Base-by-base conservation (phyloP, 106 monocot species). In the Posidonia australis region DNA sequence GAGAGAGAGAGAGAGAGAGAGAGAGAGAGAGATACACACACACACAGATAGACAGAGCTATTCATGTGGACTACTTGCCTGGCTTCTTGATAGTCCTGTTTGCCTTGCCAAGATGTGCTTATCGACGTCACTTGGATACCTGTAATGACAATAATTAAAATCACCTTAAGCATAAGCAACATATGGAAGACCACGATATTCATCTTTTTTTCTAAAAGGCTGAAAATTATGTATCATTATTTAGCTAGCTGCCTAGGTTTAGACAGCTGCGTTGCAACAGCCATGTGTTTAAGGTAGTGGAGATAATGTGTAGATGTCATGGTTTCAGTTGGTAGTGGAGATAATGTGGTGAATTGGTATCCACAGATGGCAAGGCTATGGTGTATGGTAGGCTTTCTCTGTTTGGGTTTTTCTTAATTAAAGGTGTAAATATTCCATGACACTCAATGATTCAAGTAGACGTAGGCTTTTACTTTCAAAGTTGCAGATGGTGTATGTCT, bases 1-100 rank as follows among this genome's bases (percentile, higher is more conserved):
- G 36, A 36, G 36, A 36, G 36, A 36, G 36, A 36, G 36, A 36
- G 36, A 36, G 36, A 36, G 36, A 36, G 36, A 36, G 36, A 36
- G 36, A 36, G 36, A 36, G 36, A 36, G 36, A 36, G 36, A 36
- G 58, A 59, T 2, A 36, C 5, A 36, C 5, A 36, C 5, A 36
- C 5, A 36, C 5, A 36, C 5, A 36, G 36, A 36, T 2, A 36
- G 36, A 36, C 5, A 36, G 36, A 36, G 36, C 2, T 2, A 36
- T 36, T 7, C 36, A 2, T 31, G 3, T 22, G n/a, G 19, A 65
- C 28, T 31, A 52, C 53, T 21, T 66, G 80, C 92, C 80, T 92
- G 92, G 72, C 84, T 86, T 67, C 86, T 78, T 5, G 90, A 83
- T n/a, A 90, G 69, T n/a, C 90, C 90, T 16, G 90, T 86, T 74